Base-by-base conservation (phyloP, 2,329 filamentous ascomycete genomes). In the Colletotrichum scovillei region DNA sequence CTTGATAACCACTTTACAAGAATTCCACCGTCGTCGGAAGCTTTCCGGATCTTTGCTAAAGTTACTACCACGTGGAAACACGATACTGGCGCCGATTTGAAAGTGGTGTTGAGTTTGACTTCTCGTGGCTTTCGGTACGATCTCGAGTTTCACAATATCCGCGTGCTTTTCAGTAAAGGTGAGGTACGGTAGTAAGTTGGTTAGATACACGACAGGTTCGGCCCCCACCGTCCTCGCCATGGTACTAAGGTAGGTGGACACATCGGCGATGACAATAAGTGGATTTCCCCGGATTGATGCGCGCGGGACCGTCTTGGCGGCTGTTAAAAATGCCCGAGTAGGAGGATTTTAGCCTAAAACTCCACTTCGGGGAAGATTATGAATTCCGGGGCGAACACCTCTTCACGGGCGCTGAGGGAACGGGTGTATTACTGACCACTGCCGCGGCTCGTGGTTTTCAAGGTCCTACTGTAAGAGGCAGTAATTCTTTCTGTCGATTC, bases 211-310 rank as follows among this genome's bases (percentile, higher is more conserved):
- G 42, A 28, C 12, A 32, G 2, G 0, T 3, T 28, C 46, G 14
- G n/a, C 28, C 35, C 14, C 4, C 30, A 19, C 16, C 5, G 7
- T 4, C 2, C 28, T 22, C 16, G 9, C 7, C 16, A 26, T 5
- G 3, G n/a, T 3, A 5, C 4, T 35, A 3, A 52, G 30, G 14
- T 28, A 8, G 12, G 16, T 30, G 8, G 7, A n/a, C 28, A 22
- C 16, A 16, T 22, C 11, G 7, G 49, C 12, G 42, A 49, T 49
- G 19, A 22, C 42, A 62, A 12, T 28, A 2, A n/a, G 38, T 22
- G 11, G 28, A 28, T 49, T 71, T 53, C 63, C 63, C 63, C 55
- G 46, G 46, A 46, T 24, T 38, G 55, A 46, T 60, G 55, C 55
- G 26, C 32, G 24, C 24, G 9, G 7, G 22, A 26, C 55, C 26